A percentile compares a stretch with the other conserved stretches of the same genome.
Conservation (phyloP, 352 stramenopile genomes). For the Pythium guiyangense region DNA sequence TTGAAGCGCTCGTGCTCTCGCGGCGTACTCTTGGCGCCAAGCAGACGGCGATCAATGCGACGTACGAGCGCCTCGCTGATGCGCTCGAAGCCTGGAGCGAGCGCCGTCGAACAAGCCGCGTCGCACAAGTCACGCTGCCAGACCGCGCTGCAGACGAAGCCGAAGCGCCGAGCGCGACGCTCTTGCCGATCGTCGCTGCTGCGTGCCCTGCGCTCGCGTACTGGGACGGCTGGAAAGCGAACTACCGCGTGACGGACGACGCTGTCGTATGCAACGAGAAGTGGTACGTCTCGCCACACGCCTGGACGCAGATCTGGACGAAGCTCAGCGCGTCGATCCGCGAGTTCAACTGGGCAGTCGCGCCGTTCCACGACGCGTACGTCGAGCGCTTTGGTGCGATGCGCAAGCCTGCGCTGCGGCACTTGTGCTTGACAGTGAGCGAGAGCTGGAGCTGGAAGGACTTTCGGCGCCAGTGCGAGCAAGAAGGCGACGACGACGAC, state of each 20-base stretch:
- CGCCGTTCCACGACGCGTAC: constrained; percentile 13
- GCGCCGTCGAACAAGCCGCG: neutral
- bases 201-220: constrained; percentile 20
- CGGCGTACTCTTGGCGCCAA: constrained; percentile 2
- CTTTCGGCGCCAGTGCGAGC: constrained; percentile 2
- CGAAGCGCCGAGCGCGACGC: constrained; percentile 1
- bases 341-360: constrained; percentile 17
- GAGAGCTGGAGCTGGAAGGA: constrained; percentile 14
- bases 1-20: constrained; percentile 19
- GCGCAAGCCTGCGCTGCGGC: constrained; percentile 7
- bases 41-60: neutral
- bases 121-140: constrained; percentile 21
- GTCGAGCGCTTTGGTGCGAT: constrained; percentile 6
- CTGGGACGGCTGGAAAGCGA: constrained; percentile 24
- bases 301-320: constrained; percentile 7
- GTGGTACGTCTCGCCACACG: constrained; percentile 8
- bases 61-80: constrained; percentile 12
- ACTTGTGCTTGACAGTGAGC: constrained; percentile 10
- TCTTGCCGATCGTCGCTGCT: constrained; percentile 7
- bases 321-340: neutral
- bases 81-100: constrained; percentile 16
- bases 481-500: constrained; percentile 1
- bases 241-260: constrained; percentile 9
- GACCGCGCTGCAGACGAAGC: constrained; percentile 12
- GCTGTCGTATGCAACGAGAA: constrained; percentile 19